These are phyloP conservation scores for Emmonsia crescens DNA, from an alignment of 2,329 filamentous ascomycete species.

Conservation along the genomic window DNA sequence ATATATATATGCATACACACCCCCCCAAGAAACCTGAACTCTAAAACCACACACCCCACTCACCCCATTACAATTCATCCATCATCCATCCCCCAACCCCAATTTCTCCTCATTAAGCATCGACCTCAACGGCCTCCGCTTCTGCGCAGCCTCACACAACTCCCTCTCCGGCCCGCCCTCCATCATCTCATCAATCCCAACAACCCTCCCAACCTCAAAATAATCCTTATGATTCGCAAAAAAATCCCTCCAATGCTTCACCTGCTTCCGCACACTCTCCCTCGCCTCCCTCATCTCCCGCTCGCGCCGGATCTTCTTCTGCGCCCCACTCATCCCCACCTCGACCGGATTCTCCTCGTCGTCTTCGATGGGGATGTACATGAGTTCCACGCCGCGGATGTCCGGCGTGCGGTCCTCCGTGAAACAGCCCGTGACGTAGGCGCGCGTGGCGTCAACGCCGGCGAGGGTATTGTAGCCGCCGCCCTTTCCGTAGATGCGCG, in stretches of 20 bases:
- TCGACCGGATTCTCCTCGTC: slow-evolving; percentile 31
- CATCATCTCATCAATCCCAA: slow-evolving; percentile 42
- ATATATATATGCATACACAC: background rate
- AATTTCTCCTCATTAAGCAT: slow-evolving; percentile 25
- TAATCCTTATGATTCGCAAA: slow-evolving; percentile 75
- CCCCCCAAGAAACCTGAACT: too few species aligned
- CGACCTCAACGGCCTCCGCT: slow-evolving; percentile 48
- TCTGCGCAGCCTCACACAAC: slow-evolving; percentile 61
- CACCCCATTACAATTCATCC: slow-evolving; percentile 2
- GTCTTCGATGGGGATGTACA: slow-evolving; percentile 63
- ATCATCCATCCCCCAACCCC: slow-evolving; percentile 18
- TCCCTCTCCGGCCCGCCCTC: slow-evolving; percentile 40
- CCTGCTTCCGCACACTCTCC: slow-evolving; percentile 52
- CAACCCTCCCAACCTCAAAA: slow-evolving; percentile 64
- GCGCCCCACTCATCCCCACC: slow-evolving; percentile 22
- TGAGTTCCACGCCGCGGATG: slow-evolving; percentile 74
- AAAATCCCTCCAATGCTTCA: slow-evolving; percentile 75
- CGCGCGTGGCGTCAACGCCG: slow-evolving; percentile 74
- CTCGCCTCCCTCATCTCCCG: slow-evolving; percentile 56
- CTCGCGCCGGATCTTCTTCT: slow-evolving; percentile 44
- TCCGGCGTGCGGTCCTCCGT: slow-evolving; percentile 72
- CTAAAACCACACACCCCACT: background rate
- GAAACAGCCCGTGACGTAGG: slow-evolving; percentile 91
- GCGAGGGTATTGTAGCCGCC: slow-evolving; percentile 82
- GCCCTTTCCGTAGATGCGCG: slow-evolving; percentile 61